Conservation (phyloP, 2,329 filamentous ascomycete species). For the Juglanconis sp. region DNA sequence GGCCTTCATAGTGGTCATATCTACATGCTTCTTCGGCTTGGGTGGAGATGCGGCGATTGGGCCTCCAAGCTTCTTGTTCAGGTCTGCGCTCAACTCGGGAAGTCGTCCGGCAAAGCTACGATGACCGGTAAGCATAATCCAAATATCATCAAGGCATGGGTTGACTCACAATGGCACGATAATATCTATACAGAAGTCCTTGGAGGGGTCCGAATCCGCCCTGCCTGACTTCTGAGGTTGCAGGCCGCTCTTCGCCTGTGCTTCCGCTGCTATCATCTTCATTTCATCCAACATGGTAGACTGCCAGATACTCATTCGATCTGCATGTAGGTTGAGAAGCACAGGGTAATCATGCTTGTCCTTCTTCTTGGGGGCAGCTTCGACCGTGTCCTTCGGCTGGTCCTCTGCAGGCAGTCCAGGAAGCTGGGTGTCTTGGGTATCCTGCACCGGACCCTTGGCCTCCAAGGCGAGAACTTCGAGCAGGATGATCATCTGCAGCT, state of each 20-base stretch:
- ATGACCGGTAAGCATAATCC: background rate
- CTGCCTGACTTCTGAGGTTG: constrained; percentile 38
- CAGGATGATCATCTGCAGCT: constrained; percentile 76
- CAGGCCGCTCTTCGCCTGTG: constrained; percentile 35
- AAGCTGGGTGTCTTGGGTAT: constrained; percentile 43
- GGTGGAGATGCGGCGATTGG: constrained; percentile 57
- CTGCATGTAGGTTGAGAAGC: constrained; percentile 70
- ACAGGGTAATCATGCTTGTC: constrained; percentile 62
- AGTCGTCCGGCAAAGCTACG: constrained; percentile 69
- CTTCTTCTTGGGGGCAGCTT: constrained; percentile 47
- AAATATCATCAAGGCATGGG: too few species aligned
- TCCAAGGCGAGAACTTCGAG: constrained; percentile 74
- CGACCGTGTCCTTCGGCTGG: constrained; percentile 29
- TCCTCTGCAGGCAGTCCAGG: constrained; percentile 39
- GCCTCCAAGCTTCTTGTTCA: constrained; percentile 75
- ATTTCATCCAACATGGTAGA: constrained; percentile 64
- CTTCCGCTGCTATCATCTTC: constrained; percentile 44
- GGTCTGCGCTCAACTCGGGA: constrained; percentile 65
- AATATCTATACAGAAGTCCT: constrained; percentile 76
- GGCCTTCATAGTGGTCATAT: constrained; percentile 35
- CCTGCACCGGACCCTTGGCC: constrained; percentile 40
- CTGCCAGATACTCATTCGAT: constrained; percentile 81
- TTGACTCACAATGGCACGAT: constrained; percentile 70
- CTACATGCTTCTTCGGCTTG: constrained; percentile 48
- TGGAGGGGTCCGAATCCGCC: constrained; percentile 58